These are phyloP conservation scores for Sarocladium oryzae DNA, from an alignment of 2,329 filamentous ascomycete species.

Conservation along the genomic window DNA sequence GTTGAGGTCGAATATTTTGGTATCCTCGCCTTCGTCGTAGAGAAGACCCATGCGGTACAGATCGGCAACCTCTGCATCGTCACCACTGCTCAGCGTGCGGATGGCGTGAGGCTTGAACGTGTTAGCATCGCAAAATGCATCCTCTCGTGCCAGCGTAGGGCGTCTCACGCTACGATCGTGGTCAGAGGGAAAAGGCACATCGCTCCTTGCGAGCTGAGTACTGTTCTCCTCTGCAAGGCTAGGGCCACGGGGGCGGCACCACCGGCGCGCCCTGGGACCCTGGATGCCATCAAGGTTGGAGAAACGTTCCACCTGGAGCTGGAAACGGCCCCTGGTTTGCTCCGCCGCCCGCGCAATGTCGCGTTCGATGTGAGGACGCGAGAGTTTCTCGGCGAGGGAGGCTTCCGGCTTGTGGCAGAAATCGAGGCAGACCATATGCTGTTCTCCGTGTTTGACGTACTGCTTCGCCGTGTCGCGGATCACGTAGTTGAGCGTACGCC, in stretches of 20 bases:
- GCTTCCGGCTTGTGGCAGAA: not conserved
- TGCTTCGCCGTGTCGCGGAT: slow-evolving; percentile 11
- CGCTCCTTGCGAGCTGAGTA: slow-evolving; percentile 27
- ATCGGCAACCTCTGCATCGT: slow-evolving; percentile 32
- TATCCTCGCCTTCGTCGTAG: slow-evolving; percentile 32
- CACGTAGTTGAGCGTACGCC: slow-evolving; percentile 9
- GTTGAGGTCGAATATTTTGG: slow-evolving; percentile 28
- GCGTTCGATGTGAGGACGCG: not conserved
- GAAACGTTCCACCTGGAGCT: not conserved
- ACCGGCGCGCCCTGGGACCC: slow-evolving; percentile 3
- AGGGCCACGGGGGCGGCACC: slow-evolving; percentile 4
- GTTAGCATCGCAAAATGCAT: slow-evolving; percentile 37
- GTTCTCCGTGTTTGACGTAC: not conserved
- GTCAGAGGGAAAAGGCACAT: slow-evolving; percentile 31
- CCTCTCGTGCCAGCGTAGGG: slow-evolving; percentile 38
- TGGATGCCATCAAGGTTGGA: not conserved
- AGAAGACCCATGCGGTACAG: slow-evolving; percentile 39
- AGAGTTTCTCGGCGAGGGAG: not conserved
- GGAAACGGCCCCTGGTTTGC: not conserved
- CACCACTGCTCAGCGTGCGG: slow-evolving; percentile 17
- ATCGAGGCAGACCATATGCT: not conserved
- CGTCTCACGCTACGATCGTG: slow-evolving; percentile 22
- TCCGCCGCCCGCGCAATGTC: not conserved
- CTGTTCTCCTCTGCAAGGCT: slow-evolving; percentile 23
- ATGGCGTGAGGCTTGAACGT: slow-evolving; percentile 27